A percentile compares a stretch with the other conserved stretches of the same genome.
Evolutionary conservation across 176 grass and related monocot genomes (phyloP).

Genomic region (Raddia guianensis): DNA sequence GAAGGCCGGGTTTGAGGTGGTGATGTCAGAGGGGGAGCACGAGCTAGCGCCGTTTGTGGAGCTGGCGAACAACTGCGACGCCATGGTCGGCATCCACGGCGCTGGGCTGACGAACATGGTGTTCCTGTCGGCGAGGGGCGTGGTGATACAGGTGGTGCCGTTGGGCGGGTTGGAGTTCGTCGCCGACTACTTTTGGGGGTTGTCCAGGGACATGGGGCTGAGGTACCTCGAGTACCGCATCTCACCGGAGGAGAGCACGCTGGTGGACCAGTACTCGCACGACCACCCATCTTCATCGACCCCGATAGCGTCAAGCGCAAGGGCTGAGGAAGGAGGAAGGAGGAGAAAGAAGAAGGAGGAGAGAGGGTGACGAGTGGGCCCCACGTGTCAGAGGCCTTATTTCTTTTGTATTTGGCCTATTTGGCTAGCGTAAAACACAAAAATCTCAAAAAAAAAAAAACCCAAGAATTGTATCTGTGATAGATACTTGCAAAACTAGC

Average conservation of each 20-base stretch:
- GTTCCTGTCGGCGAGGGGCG: slow-evolving; percentile 69
- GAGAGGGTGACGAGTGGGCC: too few relatives aligned
- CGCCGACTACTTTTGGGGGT: slow-evolving; percentile 54
- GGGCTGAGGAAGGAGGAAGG: slow-evolving; percentile 28
- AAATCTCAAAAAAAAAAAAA: too few relatives aligned
- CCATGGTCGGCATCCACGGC: slow-evolving; percentile 76
- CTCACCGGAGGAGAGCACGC: slow-evolving; percentile 76
- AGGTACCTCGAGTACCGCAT: slow-evolving; percentile 81
- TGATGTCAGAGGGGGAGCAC: slow-evolving; percentile 54
- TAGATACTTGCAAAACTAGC: too few relatives aligned
- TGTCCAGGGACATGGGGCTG: slow-evolving; percentile 63
- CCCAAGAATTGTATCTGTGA: too few relatives aligned
- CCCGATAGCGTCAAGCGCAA: slow-evolving; percentile 59
- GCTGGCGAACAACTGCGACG: slow-evolving; percentile 67
- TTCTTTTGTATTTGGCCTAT: too few relatives aligned
- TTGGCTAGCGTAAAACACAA: too few relatives aligned
- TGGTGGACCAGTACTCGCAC: slow-evolving; percentile 61
- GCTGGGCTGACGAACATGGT: slow-evolving; percentile 92
- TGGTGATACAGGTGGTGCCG: slow-evolving; percentile 80
- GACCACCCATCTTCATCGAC: slow-evolving; percentile 84
- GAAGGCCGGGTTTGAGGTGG: slow-evolving; percentile 60
- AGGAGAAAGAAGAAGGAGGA: too few relatives aligned
- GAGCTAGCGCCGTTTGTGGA: slow-evolving; percentile 62
- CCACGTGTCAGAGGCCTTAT: too few relatives aligned
- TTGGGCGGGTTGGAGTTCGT: slow-evolving; percentile 64